phyloP scores from a whole-genome alignment of 1,139 yeast genomes.

The Blastobotrys persicus region DNA sequence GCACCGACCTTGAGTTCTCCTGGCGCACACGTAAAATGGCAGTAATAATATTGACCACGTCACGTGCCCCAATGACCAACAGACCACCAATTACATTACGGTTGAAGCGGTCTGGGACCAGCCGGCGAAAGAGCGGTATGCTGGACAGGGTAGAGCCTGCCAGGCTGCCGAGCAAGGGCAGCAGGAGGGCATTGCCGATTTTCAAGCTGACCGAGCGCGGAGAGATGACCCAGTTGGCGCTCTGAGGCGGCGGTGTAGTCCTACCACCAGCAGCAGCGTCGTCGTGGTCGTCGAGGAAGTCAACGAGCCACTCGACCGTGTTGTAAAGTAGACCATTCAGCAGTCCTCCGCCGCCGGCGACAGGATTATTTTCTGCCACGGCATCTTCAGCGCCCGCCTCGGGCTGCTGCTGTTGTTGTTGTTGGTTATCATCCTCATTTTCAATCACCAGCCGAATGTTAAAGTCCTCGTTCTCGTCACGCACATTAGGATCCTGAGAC shows the following conservation, averaged over 20 bases:
- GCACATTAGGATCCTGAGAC: constrained; percentile 11
- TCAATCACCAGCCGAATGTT: constrained; percentile 15
- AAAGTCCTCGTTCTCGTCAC: background rate
- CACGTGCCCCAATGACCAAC: constrained; percentile 43
- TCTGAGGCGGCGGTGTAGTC: constrained; percentile 25
- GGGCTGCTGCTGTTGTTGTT: background rate
- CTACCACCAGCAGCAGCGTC: background rate
- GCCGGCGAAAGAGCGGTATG: constrained; percentile 24
- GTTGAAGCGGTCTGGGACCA: constrained; percentile 36
- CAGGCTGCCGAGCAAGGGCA: constrained; percentile 32
- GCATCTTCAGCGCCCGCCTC: background rate
- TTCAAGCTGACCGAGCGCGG: constrained; percentile 26
- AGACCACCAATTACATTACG: constrained; percentile 48
- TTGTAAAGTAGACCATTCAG: background rate
- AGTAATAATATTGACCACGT: constrained; percentile 35
- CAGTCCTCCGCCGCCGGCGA: constrained; percentile 1
- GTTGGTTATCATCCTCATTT: constrained; percentile 5
- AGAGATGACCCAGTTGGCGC: constrained; percentile 30
- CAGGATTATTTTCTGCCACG: background rate
- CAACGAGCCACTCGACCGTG: constrained; percentile 11
- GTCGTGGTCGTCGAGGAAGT: constrained; percentile 7
- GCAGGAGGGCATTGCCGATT: constrained; percentile 30
- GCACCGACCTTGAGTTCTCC: constrained; percentile 27
- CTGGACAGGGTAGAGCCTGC: constrained; percentile 24
- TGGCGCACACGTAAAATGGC: constrained; percentile 30